A percentile compares a stretch with the other conserved stretches of the same genome.
Evolutionary conservation across 1,284 basidiomycete genomes (phyloP).

Genomic region (Leccinum angustisporum): DNA sequence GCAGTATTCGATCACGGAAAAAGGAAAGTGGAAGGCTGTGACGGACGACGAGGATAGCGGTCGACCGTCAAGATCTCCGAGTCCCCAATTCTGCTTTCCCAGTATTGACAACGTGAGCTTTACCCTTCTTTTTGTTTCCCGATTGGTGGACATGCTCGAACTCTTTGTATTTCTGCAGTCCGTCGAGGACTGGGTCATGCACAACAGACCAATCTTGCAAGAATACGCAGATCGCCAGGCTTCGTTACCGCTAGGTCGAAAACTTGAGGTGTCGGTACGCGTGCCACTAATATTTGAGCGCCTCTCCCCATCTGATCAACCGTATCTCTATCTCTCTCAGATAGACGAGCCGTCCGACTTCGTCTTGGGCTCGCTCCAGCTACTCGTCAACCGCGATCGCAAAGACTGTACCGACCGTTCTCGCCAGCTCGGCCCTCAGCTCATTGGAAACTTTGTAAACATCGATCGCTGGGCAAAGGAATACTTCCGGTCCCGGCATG

Average conservation of each 20-base stretch:
- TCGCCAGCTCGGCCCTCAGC: slow-evolving; percentile 29
- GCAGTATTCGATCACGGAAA: background rate
- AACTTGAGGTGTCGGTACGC: slow-evolving; percentile 28
- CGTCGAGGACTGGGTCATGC: slow-evolving; percentile 21
- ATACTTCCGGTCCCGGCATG: slow-evolving; percentile 28
- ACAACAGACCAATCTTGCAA: slow-evolving; percentile 26
- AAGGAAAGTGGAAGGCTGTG: slow-evolving; percentile 17
- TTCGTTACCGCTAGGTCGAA: slow-evolving; percentile 24
- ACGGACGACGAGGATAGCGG: background rate
- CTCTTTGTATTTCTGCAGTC: slow-evolving; percentile 8
- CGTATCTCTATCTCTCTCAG: slow-evolving; percentile 6
- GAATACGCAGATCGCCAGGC: slow-evolving; percentile 32
- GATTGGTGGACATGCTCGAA: background rate
- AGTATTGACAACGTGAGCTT: slow-evolving; percentile 9
- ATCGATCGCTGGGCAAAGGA: slow-evolving; percentile 29
- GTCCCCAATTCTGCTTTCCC: slow-evolving; percentile 4
- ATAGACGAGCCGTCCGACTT: slow-evolving; percentile 28
- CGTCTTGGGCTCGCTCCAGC: slow-evolving; percentile 28
- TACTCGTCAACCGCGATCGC: slow-evolving; percentile 33
- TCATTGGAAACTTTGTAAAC: slow-evolving; percentile 34
- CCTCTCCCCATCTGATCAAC: slow-evolving; percentile 5
- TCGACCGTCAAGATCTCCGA: background rate
- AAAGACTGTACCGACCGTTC: slow-evolving; percentile 11
- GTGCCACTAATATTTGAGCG: background rate
- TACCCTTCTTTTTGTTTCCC: background rate